Conservation (phyloP, 208 protist genomes). For the Kentomonas sorsogonicus region DNA sequence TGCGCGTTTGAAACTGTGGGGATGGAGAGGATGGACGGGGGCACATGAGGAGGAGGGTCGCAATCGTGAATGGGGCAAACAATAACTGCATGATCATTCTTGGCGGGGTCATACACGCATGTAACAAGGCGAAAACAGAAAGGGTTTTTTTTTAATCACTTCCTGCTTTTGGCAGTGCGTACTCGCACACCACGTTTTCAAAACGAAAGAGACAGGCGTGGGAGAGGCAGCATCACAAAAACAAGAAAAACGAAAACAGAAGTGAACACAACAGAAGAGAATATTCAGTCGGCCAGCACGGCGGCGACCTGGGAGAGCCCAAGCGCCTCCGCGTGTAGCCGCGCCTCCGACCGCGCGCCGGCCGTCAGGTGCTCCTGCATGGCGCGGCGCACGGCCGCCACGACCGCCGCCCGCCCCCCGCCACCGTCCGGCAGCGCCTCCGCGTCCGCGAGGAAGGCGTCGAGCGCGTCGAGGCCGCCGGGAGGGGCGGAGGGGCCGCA, state of each 20-base stretch:
- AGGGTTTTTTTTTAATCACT: no score
- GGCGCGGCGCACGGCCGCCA: neutral
- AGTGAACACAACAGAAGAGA: neutral
- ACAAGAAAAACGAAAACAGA: slow-evolving; percentile 9
- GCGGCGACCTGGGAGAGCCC: slow-evolving; percentile 10
- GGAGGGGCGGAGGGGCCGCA: neutral
- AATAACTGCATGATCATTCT: no score
- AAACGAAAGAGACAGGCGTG: slow-evolving; percentile 8
- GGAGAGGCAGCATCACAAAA: neutral
- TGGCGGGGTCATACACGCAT: no score
- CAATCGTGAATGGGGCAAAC: no score
- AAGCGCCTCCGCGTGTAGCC: slow-evolving; percentile 2
- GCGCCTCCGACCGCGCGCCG: slow-evolving; percentile 16
- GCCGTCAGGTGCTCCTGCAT: slow-evolving; percentile 8
- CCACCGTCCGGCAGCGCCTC: slow-evolving; percentile 8
- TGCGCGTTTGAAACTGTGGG: no score
- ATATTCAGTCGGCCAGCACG: slow-evolving; percentile 9
- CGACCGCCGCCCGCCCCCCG: neutral
- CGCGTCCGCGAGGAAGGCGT: slow-evolving; percentile 10
- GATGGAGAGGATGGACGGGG: no score
- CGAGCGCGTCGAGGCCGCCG: slow-evolving; percentile 8
- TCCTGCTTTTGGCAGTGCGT: no score
- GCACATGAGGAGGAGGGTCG: no score
- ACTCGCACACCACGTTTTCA: no score
- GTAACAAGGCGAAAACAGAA: no score